Evolutionary conservation across 371 early-diverging fungal genomes (phyloP), one percentile per base, ranked within the genome.

Genomic region (Mucor lusitanicus): DNA sequence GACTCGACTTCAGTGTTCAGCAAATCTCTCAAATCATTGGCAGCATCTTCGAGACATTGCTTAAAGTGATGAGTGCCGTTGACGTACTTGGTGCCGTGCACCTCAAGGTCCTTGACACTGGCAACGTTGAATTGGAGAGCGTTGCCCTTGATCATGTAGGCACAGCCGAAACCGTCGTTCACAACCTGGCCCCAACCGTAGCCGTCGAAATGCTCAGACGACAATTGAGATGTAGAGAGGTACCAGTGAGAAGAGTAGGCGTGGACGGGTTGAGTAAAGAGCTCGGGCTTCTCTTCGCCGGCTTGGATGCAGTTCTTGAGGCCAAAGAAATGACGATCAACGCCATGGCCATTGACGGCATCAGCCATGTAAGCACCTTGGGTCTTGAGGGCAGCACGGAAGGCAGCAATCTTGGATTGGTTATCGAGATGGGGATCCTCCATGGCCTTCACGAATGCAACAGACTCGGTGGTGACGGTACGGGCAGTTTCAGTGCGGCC

Each of bases 121-220:
- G 93, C 91, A 35, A 97, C 86, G 75, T 95, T 97, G 82, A 97
- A 92, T 68, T 94, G 89, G 50, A 97, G 73, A 58, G 88, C 79
- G 67, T 91, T 83, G 61, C 88, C 85, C 81, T 94, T 95, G 81
- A 97, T 89, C 91, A 95, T 95, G 84, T 98, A 98, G 21, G 98
- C 97, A 71, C 92, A 77, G 55, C 96, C 97, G 74, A 91, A 98
- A 9, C 98, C 98, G 78, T 95, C 94, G 35, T 94, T 90, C 25
- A 95, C 93, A 32, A 98, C 98, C 75, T 94, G 94, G 63, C 97
- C 96, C 96, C 97, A 98, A 11, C 99, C 99, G 73, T 96, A 98
- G 42, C 90, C 89, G 63, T 90, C 88, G 82, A 94, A 97, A 80
- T 93, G 79, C 73, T 97, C 96, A 59, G 92, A 90, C 3, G 93